Base-by-base conservation (phyloP, 139 green algal genomes). In the Cymbomonas tetramitiformis region DNA sequence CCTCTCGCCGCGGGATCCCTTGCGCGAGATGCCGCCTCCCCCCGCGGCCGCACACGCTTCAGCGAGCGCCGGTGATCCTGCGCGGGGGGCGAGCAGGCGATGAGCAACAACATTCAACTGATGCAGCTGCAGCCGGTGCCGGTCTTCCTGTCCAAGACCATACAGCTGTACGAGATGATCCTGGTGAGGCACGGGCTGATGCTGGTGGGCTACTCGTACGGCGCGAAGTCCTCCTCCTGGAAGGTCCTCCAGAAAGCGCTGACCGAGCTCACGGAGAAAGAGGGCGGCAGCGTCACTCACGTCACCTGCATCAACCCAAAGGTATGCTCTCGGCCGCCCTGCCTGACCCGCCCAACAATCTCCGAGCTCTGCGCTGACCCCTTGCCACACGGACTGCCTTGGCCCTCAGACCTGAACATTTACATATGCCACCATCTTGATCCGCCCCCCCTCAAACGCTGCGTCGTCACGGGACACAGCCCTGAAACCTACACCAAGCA, bases 161-260 rank as follows among this genome's bases (percentile, higher is more conserved):
- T 79, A 23, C 79, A 91, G 69, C 74, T 91, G 38, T 91, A 87
- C 65, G 83, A 91, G 68, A 91, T 91, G 83, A 76, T 91, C 29
- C 70, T 84, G 5, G 82, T 82, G 29, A 62, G 71, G n/a, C 73
- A 73, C 25, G 75, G 75, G 19, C 57, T 82, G 15, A 68, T 82
- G 72, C 43, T 80, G 46, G 72, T 83, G 32, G 75, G 75, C 1
- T 62, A 66, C 9, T 63, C 75, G 2, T 74, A 71, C 29, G 46
- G 48, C 4, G 77, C 74, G 32, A 85, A 85, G 53, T 81, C 67
- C 12, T 56, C 30, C 29, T 56, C 29, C 15, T 68, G 79, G 15
- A 66, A 67, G 7, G 60, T 82, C 29, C 72, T 85, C n/a, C 69
- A 69, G 2, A 56, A 64, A 4, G 72, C 78, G 7, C 62, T 85